Percentiles rank a stretch among this genome's conserved stretches.
These are phyloP conservation scores for Abrus precatorius DNA, from an alignment of 306 rosid genomes.

Conservation along the genomic window DNA sequence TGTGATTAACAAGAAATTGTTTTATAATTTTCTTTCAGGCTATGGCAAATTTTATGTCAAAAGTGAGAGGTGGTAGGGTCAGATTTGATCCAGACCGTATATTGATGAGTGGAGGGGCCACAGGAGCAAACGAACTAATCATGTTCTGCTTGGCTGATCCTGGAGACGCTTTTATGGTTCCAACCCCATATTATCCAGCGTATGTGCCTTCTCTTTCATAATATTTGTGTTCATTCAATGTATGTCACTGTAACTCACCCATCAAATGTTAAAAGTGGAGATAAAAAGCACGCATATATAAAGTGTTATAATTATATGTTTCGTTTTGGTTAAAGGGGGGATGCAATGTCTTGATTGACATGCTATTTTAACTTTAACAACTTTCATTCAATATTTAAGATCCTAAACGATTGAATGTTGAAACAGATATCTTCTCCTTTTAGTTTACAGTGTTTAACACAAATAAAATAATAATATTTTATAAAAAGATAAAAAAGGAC, in stretches of 20 bases:
- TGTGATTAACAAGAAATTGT: neutral
- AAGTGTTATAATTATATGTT: slow-evolving; percentile 17
- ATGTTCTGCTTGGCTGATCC: slow-evolving; percentile 91
- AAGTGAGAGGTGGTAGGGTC: slow-evolving; percentile 82
- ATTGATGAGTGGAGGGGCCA: slow-evolving; percentile 95
- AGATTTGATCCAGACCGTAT: slow-evolving; percentile 75
- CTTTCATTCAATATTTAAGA: neutral
- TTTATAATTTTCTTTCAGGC: slow-evolving; percentile 53
- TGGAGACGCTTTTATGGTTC: slow-evolving; percentile 89
- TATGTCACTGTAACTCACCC: slow-evolving; percentile 33
- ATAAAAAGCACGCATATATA: neutral
- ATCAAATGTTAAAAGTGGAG: neutral
- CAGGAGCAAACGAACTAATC: slow-evolving; percentile 86
- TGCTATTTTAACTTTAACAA: neutral
- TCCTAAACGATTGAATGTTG: neutral
- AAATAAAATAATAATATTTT: too few species aligned
- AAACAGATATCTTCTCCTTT: too few species aligned
- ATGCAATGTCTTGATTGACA: slow-evolving; percentile 2
- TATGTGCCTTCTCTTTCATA: slow-evolving; percentile 54
- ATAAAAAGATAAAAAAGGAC: neutral
- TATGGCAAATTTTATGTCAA: slow-evolving; percentile 86
- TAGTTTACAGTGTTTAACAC: too few species aligned
- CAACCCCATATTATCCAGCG: slow-evolving; percentile 96
- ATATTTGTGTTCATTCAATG: slow-evolving; percentile 42
- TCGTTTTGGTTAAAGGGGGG: neutral